phyloP scores from a whole-genome alignment of 441 rosid genomes.

The Aleurites moluccanus region DNA sequence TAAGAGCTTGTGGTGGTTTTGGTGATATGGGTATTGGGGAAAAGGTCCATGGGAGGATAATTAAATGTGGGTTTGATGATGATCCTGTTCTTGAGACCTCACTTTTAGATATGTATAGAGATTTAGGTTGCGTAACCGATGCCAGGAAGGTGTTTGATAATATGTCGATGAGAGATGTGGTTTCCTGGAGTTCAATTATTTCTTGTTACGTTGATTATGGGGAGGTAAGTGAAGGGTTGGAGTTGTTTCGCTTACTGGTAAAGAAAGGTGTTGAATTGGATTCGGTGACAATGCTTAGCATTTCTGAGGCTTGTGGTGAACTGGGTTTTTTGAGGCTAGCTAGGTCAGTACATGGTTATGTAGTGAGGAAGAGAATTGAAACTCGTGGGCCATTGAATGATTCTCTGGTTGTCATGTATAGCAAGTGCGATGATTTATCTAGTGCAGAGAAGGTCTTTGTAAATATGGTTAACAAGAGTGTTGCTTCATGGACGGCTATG shows the following conservation, averaged over 20 bases:
- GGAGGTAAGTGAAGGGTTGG: constrained; percentile 44
- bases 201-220: constrained; percentile 62
- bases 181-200: constrained; percentile 83
- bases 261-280: constrained; percentile 53
- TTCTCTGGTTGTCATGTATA: constrained; percentile 62
- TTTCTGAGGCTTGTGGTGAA: constrained; percentile 65
- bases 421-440: constrained; percentile 64
- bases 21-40: constrained; percentile 48
- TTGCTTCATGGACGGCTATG: constrained; percentile 73
- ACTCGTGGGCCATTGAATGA: constrained; percentile 43
- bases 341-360: constrained; percentile 54
- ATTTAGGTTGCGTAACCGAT: constrained; percentile 45
- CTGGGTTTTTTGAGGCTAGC: constrained; percentile 48
- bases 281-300: constrained; percentile 56
- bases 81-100: constrained; percentile 69
- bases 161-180: constrained; percentile 61
- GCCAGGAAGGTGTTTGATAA: constrained; percentile 71
- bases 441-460: constrained; percentile 58
- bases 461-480: constrained; percentile 24
- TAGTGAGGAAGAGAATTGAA: constrained; percentile 39
- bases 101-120: constrained; percentile 62
- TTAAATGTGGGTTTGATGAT: too few relatives aligned
- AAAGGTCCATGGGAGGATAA: too few relatives aligned
- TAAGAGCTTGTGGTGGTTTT: constrained; percentile 74
- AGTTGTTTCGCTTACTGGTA: constrained; percentile 49